Evolutionary conservation across 306 rosid species (phyloP), one percentile per base, ranked within the genome.

Genomic region (Lathyrus oleraceus): DNA sequence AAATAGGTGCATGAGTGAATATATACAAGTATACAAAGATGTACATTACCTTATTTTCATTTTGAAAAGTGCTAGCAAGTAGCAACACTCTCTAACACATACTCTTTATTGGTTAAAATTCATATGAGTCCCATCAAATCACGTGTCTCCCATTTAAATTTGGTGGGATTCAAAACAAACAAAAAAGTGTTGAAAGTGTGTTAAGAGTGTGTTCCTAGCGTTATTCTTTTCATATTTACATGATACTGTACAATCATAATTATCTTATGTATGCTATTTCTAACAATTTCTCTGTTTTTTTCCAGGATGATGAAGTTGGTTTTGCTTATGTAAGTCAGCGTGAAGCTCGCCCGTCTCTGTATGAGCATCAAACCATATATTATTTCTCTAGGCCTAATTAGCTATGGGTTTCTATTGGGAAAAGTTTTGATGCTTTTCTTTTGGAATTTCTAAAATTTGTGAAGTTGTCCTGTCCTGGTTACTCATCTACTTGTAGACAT

Each of bases 291-390:
- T 21, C 5, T 65, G 28, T 28, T 67, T 72, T 71, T 59, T 82
- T 82, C 74, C 96, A 94, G 97, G 98, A 90, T 71, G 87, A 88
- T 61, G 87, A 78, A 71, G 84, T 85, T 78, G 95, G 98, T 64
- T 94, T 94, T 87, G 95, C 96, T 72, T 87, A 94, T 78, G 72
- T 88, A 78, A 94, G 97, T 80, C 96, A 85, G 78, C 92, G 92
- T 28, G 96, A 94, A 83, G 97, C 95, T 71, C 77, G 79, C 69
- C 96, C 96, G 47, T 90, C 96, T 83, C 79, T 94, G 98, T 90
- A 88, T 75, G 98, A 78, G 76, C 85, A 71, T 70, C 83, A 79
- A 30, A 61, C 87, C 75, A 57, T 35, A 82, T 62, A 54, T 59
- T 76, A 12, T 67, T 70, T 43, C 36, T 74, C 45, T 59, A 40